These are phyloP conservation scores for Hanseniaspora vineae DNA, from an alignment of 805 yeast species.

Conservation along the genomic window DNA sequence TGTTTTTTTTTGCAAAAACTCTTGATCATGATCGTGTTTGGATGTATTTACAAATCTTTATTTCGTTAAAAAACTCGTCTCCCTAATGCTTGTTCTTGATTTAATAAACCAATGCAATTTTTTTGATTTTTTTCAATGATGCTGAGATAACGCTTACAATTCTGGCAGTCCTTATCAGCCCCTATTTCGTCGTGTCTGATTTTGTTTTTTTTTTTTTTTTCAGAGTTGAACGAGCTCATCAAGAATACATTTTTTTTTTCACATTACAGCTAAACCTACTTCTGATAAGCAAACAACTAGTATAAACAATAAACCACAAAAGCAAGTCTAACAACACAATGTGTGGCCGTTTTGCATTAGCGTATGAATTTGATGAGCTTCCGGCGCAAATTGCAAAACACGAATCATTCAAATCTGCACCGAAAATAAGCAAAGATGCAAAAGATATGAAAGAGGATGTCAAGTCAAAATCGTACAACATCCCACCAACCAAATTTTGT, in stretches of 20 bases:
- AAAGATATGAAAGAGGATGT: constrained; percentile 11
- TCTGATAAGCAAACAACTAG: too few species aligned
- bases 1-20: not conserved
- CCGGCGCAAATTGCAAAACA: constrained; percentile 3
- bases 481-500: constrained; percentile 45
- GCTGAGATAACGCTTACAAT: too few species aligned
- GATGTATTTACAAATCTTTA: not conserved
- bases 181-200: too few species aligned
- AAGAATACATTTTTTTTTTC: too few species aligned
- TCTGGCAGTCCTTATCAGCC: too few species aligned
- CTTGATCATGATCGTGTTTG: not conserved
- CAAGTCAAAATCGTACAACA: constrained; percentile 35
- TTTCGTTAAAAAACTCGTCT: too few species aligned
- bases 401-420: constrained; percentile 4
- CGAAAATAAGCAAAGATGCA: constrained; percentile 8
- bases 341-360: constrained; percentile 53
- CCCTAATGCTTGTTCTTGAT: too few species aligned
- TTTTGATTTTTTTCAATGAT: too few species aligned
- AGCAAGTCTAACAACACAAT: constrained; percentile 16
- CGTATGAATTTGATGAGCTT: constrained; percentile 17
- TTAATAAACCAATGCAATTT: too few species aligned
- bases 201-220: not conserved
- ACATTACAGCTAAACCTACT: too few species aligned
- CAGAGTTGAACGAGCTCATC: too few species aligned
- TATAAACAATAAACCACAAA: not conserved